Conservation (phyloP, 345 rosid species). For the Salix exigua region DNA sequence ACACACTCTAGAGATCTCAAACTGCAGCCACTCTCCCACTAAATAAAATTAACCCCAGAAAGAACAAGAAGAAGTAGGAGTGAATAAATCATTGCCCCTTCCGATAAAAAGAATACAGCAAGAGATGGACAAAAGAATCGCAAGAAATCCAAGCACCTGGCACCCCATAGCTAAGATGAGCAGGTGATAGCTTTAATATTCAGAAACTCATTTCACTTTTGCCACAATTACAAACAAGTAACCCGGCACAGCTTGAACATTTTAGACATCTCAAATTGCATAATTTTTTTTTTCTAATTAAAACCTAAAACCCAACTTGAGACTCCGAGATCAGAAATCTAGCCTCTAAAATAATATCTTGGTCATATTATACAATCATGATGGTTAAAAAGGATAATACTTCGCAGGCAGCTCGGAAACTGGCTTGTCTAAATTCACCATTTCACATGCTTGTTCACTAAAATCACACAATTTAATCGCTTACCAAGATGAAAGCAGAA, state of each 20-base stretch:
- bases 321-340: not conserved
- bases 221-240: not conserved
- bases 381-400: not conserved
- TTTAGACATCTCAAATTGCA: not conserved
- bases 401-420: not conserved
- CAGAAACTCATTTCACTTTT: not conserved
- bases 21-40: not conserved
- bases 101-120: not conserved
- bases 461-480: too few relatives aligned
- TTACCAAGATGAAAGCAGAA: too few relatives aligned
- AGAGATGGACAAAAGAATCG: not conserved
- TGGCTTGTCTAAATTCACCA: not conserved
- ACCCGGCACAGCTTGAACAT: not conserved
- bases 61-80: not conserved
- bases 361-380: not conserved
- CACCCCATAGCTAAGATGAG: not conserved
- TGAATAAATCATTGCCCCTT: too few relatives aligned
- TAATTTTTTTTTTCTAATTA: too few relatives aligned
- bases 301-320: too few relatives aligned
- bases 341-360: not conserved
- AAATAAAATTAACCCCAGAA: not conserved
- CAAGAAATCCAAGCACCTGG: not conserved
- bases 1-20: not conserved
- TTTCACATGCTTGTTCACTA: not conserved
- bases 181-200: not conserved